Conservation (phyloP, 164 flowering plant genomes). For the Vitis labrusca region DNA sequence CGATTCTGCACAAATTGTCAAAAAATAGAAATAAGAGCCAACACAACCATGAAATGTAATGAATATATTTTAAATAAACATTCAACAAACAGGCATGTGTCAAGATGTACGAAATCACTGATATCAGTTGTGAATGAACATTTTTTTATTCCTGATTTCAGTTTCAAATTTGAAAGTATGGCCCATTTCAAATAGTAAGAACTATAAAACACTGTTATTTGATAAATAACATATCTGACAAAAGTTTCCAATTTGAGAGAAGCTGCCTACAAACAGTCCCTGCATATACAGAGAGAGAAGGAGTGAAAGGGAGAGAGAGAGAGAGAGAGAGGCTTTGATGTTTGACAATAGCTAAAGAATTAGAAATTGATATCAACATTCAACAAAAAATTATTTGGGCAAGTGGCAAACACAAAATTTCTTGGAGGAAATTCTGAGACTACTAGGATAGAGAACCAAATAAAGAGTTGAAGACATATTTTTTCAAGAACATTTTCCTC, state of each 20-base stretch:
- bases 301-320: no score
- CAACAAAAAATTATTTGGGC: no score
- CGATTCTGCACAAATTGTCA: slow-evolving; percentile 70
- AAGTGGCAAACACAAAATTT: no score
- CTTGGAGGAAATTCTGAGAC: no score
- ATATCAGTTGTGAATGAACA: neutral
- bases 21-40: neutral
- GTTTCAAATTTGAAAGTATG: no score
- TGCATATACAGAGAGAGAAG: no score
- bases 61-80: neutral
- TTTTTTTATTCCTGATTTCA: neutral
- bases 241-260: neutral
- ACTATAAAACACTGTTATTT: neutral
- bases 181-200: neutral
- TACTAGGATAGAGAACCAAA: no score
- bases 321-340: no score
- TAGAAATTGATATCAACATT: no score
- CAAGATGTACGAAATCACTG: neutral
- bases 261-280: neutral
- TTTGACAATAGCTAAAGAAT: no score
- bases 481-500: no score
- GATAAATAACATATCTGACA: neutral
- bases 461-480: no score
- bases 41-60: neutral
- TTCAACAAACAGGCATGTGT: slow-evolving; percentile 1